These are phyloP conservation scores for Casaregolazyma lundiana DNA, from an alignment of 1,139 yeast species.

Conservation along the genomic window DNA sequence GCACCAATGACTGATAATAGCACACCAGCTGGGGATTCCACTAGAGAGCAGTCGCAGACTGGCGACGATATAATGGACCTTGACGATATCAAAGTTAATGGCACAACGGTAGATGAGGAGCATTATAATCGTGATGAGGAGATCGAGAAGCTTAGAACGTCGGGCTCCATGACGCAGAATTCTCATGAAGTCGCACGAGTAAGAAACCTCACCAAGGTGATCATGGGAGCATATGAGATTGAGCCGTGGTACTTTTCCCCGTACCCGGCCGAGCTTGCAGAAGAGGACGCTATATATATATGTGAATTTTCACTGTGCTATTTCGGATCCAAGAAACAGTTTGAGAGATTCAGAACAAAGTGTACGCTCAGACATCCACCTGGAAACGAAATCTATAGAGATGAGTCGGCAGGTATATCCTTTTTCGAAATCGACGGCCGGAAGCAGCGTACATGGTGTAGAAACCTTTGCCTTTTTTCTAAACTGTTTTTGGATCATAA, in stretches of 20 bases:
- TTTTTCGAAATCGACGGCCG: constrained; percentile 97
- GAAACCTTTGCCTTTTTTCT: constrained; percentile 82
- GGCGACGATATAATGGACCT: constrained; percentile 69
- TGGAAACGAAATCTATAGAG: constrained; percentile 94
- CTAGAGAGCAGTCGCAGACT: constrained; percentile 6
- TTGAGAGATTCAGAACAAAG: constrained; percentile 82
- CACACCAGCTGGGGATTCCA: constrained; percentile 15
- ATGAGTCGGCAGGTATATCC: constrained; percentile 55
- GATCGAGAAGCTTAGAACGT: constrained; percentile 81
- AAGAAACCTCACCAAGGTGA: constrained; percentile 69
- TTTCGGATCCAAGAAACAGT: constrained; percentile 85
- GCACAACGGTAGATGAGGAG: constrained; percentile 46
- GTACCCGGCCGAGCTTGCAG: constrained; percentile 90
- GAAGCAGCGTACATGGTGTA: constrained; percentile 93
- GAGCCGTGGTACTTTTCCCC: constrained; percentile 99
- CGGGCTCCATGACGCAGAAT: constrained; percentile 96
- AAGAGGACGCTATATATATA: constrained; percentile 80
- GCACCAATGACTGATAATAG: constrained; percentile 20
- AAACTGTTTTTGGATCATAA: constrained; percentile 92
- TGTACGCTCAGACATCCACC: constrained; percentile 90
- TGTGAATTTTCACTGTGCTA: constrained; percentile 89
- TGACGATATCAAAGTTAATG: constrained; percentile 81
- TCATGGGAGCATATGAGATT: constrained; percentile 84
- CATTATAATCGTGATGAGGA: constrained; percentile 84
- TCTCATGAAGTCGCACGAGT: constrained; percentile 83